These are phyloP conservation scores for Crotalaria pallida DNA, from an alignment of 306 rosid genomes.

Conservation along the genomic window DNA sequence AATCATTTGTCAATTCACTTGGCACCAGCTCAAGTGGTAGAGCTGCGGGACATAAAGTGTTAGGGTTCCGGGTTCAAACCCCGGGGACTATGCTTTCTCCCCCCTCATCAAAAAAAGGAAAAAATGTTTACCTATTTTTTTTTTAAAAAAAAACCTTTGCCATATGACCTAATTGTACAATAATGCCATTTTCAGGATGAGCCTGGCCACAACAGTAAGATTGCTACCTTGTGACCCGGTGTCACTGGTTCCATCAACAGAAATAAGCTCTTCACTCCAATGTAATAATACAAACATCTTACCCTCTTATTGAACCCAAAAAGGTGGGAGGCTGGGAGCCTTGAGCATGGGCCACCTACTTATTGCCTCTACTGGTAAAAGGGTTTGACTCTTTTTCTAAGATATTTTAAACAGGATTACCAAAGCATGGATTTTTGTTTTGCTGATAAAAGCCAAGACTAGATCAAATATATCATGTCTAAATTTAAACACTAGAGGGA, in stretches of 20 bases:
- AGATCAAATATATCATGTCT: neutral
- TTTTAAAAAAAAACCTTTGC: too few species aligned
- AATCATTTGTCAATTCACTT: conserved; percentile 33
- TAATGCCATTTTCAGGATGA: neutral
- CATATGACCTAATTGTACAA: conserved; percentile 7
- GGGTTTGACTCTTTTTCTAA: neutral
- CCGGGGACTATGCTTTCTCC: too few species aligned
- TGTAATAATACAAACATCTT: neutral
- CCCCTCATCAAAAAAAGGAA: too few species aligned
- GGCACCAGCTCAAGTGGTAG: too few species aligned
- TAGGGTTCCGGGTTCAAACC: too few species aligned
- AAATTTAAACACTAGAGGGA: neutral
- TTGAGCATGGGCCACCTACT: neutral
- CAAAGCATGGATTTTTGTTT: neutral
- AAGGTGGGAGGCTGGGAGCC: neutral
- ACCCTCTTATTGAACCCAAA: neutral
- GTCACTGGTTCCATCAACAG: neutral
- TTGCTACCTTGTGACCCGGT: neutral
- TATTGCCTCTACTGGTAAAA: conserved; percentile 8
- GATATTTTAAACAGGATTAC: conserved; percentile 6
- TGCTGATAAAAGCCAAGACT: neutral
- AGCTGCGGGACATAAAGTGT: too few species aligned
- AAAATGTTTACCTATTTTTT: too few species aligned
- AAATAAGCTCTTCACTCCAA: neutral
- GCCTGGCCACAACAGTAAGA: neutral